Conservation (phyloP, 148 eudicot genomes). For the Salicornia ramosissima region DNA sequence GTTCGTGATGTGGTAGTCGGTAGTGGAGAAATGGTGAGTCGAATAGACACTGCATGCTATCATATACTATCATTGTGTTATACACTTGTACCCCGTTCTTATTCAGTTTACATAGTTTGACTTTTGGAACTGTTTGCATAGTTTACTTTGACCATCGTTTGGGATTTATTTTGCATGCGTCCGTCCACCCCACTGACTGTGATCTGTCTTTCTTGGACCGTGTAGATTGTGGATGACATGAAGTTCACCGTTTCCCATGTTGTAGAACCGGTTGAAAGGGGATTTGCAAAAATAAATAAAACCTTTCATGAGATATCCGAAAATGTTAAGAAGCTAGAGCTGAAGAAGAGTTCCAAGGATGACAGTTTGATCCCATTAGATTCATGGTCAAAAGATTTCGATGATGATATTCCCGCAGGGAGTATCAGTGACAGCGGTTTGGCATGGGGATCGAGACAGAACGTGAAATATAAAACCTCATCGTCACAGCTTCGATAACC, state of each 20-base stretch:
- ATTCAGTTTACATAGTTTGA: no score
- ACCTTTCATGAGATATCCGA: conserved; percentile 92
- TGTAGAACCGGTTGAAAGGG: conserved; percentile 97
- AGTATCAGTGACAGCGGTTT: conserved; percentile 86
- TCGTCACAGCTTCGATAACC: conserved; percentile 38
- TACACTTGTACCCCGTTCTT: no score
- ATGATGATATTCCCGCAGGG: conserved; percentile 51
- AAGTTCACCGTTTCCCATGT: conserved; percentile 93
- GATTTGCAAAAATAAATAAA: conserved; percentile 72
- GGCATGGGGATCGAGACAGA: conserved; percentile 42
- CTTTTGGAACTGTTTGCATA: no score
- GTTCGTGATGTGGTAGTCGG: conserved; percentile 96
- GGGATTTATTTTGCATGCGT: no score
- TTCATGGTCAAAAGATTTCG: conserved; percentile 55
- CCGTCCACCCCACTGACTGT: not conserved
- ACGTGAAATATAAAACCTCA: conserved; percentile 36
- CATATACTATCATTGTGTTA: not conserved
- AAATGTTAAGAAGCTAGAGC: conserved; percentile 62
- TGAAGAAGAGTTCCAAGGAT: conserved; percentile 65
- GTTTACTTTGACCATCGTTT: no score
- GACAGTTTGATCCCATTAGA: conserved; percentile 71
- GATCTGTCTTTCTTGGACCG: conserved; percentile 15
- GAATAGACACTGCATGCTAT: not conserved
- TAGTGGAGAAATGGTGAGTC: conserved; percentile 91
- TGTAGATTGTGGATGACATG: conserved; percentile 92